Conservation (phyloP, 306 rosid species). For the Bauhinia variegata region DNA sequence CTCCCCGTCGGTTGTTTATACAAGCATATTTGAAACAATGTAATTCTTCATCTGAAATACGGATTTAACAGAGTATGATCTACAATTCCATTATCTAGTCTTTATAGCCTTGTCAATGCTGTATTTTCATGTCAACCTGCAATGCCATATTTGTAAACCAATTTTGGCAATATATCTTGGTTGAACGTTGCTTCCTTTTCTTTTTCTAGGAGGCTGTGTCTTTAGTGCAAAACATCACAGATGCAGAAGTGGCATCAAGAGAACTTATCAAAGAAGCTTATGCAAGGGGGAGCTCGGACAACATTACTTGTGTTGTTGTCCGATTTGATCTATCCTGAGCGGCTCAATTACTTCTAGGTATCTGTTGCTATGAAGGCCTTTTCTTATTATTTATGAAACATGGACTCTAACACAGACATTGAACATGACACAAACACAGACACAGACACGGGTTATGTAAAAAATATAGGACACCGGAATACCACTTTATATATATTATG, state of each 20-base stretch:
- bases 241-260: conserved; percentile 79
- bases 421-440: no score
- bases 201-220: conserved; percentile 91
- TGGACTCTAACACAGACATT: no score
- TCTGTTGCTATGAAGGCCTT: conserved; percentile 13
- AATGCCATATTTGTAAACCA: not conserved
- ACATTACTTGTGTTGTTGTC: conserved; percentile 85
- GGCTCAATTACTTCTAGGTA: conserved; percentile 26
- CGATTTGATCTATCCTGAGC: conserved; percentile 69
- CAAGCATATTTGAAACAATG: not conserved
- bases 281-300: conserved; percentile 81
- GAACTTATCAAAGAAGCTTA: conserved; percentile 77
- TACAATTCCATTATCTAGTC: not conserved
- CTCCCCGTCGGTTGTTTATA: not conserved
- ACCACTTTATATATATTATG: no score
- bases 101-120: not conserved
- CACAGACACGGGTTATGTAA: no score
- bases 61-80: not conserved
- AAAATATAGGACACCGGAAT: no score
- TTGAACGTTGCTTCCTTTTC: conserved; percentile 32
- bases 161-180: conserved; percentile 17
- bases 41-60: conserved; percentile 12
- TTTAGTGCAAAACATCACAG: conserved; percentile 66
- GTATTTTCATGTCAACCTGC: not conserved
- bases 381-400: no score